A percentile compares a stretch with the other conserved stretches of the same genome.
Conservation (phyloP, 2,329 filamentous ascomycete species). For the Curvularia spicifera region DNA sequence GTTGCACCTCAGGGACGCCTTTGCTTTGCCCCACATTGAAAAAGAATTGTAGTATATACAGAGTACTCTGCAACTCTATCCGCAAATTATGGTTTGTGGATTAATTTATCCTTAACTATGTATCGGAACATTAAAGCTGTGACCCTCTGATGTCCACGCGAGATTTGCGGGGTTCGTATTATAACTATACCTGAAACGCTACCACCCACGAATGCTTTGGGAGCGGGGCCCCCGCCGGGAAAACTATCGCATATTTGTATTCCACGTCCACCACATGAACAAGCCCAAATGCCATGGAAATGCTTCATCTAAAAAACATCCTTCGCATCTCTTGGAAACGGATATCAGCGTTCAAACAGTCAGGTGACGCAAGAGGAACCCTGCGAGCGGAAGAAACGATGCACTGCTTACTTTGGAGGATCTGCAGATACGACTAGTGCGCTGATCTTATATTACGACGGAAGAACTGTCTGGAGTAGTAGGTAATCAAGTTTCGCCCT, state of each 20-base stretch:
- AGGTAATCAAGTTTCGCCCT: conserved; percentile 1
- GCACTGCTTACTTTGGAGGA: neutral
- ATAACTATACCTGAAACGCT: conserved; percentile 5
- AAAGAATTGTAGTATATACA: neutral
- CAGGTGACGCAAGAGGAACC: neutral
- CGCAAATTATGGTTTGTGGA: conserved; percentile 4
- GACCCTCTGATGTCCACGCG: neutral
- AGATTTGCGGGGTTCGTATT: conserved; percentile 8
- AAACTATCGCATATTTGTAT: neutral
- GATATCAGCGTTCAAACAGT: neutral
- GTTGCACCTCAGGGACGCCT: neutral
- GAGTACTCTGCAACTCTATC: neutral
- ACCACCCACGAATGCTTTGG: neutral
- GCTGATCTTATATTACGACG: conserved; percentile 1
- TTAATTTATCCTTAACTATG: conserved; percentile 3
- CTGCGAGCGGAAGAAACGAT: conserved; percentile 4
- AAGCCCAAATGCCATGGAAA: neutral
- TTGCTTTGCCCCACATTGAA: neutral
- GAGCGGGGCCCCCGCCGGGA: neutral
- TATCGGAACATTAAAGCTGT: conserved; percentile 1
- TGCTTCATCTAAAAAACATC: neutral
- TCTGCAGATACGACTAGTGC: neutral
- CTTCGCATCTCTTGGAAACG: conserved; percentile 2
- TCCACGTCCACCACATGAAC: neutral
- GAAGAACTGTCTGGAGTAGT: neutral